Percentiles rank a stretch among this genome's conserved stretches.
Evolutionary conservation across 1,284 basidiomycete species (phyloP).

Genomic region (Athelia sp.): DNA sequence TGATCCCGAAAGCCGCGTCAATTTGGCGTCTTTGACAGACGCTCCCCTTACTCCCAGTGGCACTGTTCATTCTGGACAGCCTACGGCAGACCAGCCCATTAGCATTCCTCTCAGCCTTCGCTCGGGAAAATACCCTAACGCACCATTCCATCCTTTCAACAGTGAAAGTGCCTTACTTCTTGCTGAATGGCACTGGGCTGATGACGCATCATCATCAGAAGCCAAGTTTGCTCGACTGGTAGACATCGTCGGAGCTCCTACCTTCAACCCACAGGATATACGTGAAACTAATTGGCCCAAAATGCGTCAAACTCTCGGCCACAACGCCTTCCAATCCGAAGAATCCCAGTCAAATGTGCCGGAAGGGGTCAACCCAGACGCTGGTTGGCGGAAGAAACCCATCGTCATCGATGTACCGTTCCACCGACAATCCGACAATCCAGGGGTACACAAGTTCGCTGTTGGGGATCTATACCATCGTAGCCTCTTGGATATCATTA

Average conservation of each 20-base stretch:
- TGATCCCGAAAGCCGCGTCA: no score
- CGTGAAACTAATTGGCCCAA: neutral
- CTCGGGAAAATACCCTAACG: no score
- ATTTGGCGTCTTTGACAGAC: no score
- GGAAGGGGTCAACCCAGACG: neutral
- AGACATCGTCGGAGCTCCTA: neutral
- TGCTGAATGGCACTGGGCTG: conserved; percentile 7
- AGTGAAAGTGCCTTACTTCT: conserved; percentile 4
- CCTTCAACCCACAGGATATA: neutral
- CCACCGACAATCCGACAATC: neutral
- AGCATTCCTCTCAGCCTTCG: no score
- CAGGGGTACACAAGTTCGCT: neutral
- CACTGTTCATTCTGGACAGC: no score
- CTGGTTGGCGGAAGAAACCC: neutral
- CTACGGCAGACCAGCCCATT: no score
- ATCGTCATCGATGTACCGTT: neutral
- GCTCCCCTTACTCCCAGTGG: no score
- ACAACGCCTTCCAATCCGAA: neutral
- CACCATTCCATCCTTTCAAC: neutral
- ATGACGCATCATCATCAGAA: conserved; percentile 1
- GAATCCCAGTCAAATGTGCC: neutral
- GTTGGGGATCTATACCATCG: neutral
- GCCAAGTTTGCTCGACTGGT: neutral
- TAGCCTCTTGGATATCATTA: neutral
- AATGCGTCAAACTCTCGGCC: neutral